These are phyloP conservation scores for Mycosphaerella arachidis DNA, from an alignment of 2,329 filamentous ascomycete species.

Conservation along the genomic window DNA sequence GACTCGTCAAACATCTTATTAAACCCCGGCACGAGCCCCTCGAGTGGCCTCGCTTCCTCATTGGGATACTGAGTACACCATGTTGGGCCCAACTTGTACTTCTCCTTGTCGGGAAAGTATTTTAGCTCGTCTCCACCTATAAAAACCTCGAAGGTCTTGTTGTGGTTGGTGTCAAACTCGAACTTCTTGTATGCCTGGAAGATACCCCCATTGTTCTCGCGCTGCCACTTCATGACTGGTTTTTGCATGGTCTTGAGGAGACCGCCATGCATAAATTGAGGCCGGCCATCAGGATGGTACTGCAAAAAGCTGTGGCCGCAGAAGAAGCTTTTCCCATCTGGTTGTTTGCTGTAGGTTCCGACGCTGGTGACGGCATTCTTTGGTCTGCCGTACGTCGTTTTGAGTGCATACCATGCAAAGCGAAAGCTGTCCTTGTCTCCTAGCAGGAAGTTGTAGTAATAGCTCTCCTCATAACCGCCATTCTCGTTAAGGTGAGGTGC, in stretches of 20 bases:
- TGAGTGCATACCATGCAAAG: constrained; percentile 32
- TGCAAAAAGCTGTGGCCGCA: constrained; percentile 33
- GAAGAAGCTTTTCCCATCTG: constrained; percentile 19
- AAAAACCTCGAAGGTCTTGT: background rate
- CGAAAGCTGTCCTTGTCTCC: constrained; percentile 36
- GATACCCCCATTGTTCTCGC: constrained; percentile 19
- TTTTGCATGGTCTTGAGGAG: constrained; percentile 26
- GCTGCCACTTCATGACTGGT: background rate
- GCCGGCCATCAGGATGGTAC: constrained; percentile 29
- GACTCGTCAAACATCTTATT: constrained; percentile 16
- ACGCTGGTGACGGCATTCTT: constrained; percentile 28
- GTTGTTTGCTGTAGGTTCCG: constrained; percentile 13
- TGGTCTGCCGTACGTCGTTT: constrained; percentile 28
- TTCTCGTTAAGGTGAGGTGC: background rate
- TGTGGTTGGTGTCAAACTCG: constrained; percentile 10
- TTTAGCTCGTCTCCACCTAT: constrained; percentile 3
- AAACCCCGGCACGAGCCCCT: constrained; percentile 20
- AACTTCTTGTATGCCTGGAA: constrained; percentile 27
- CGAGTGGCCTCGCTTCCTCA: constrained; percentile 13
- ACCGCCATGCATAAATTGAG: constrained; percentile 32
- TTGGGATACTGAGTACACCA: constrained; percentile 16
- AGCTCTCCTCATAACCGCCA: constrained; percentile 18
- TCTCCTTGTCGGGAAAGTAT: constrained; percentile 6
- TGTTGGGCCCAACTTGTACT: constrained; percentile 3
- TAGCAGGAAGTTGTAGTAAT: constrained; percentile 28